Evolutionary conservation across 2,329 filamentous ascomycete species (phyloP), one percentile per base, ranked within the genome.

Genomic region (Ophiocordyceps australis): DNA sequence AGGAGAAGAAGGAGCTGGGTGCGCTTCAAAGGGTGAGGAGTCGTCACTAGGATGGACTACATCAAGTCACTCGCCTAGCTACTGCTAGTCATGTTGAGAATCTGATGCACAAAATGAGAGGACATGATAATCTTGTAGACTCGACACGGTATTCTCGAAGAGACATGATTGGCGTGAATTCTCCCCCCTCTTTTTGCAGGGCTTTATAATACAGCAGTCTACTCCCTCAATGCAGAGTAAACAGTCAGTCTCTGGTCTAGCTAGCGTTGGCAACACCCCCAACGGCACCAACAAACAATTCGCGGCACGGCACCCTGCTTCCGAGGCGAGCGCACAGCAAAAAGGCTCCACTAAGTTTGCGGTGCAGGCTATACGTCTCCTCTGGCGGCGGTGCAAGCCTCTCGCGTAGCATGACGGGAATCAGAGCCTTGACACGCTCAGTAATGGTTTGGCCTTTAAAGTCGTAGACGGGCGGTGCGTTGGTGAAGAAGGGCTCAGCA

Each of bases 361-460:
- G 69, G 51, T 98, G 89, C 41, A 98, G 53, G 46, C 77, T 86
- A 45, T 98, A 98, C 27, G 89, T 98, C 60, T 98, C 89, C 54
- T 98, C 91, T 0, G 89, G 89, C 14, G 91, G 89, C 14, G 89
- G 86, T 11, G 81, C 72, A 13, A 98, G 55, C 19, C 89, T 59
- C 57, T 98, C 89, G 29, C 70, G 68, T 24, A 98, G 62, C 89
- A 98, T 98, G 27, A 92, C 58, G 11, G 89, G 89, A 37, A 98
- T 95, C 27, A 92, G 62, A 4, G 61, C 66, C 41, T 85, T 74
- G 30, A 98, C 86, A 23, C 91, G 66, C 43, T 95, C 85, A 1
- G 89, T 98, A 38, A 98, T 95, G 2, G 86, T 98, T 58, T 98
- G 89, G 42, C 86, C 72, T 31, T 68, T 59, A 50, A 98, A 98